Base-by-base conservation (phyloP, 2,329 filamentous ascomycete genomes). In the Colletotrichum aenigma region DNA sequence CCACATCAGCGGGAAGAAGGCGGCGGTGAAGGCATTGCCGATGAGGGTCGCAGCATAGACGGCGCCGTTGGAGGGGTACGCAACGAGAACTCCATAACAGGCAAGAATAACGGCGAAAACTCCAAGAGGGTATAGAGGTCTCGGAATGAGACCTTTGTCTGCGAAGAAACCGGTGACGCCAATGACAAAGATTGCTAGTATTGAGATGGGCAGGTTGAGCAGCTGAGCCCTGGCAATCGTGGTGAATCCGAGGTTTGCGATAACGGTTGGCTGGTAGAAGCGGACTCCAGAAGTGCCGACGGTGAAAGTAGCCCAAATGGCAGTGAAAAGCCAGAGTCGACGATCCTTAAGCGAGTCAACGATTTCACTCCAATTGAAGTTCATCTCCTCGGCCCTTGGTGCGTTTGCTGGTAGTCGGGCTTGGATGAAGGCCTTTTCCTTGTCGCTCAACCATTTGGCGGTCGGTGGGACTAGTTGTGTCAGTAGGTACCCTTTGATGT, bases 1-100 rank as follows among this genome's bases (percentile, higher is more conserved):
- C 88, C 88, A 88, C 87, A 89, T 89, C 74, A 88, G 83, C 0
- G 88, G 86, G 76, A 83, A 89, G 84, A 87, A 88, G 2, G 85
- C 83, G 4, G 83, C 81, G 1, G 86, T 83, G 13, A 88, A 82
- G 1, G 84, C 84, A 60, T 86, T 86, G 7, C 83, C 86, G 32
- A 89, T 84, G 28, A 88, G 76, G 0, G 87, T 89, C 1, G 86
- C 87, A 0, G 87, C 85, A 62, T 89, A 89, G 0, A 89, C 84
- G 3, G 81, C 87, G 7, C 86, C 87, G 38, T 82, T 86, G 77
- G 80, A 86, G 3, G 88, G 87, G 76, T 86, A 89, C 0, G 83
- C 86, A 9, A 86, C 83, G 16, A 89, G 79, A 1, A 89, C 86
- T 6, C 81, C 83, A 77, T 89, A 89, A 64, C 87, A 88, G 15